Percentiles rank a stretch among this genome's conserved stretches.
These are phyloP conservation scores for Calonectria leucothoes DNA, from an alignment of 2,329 filamentous ascomycete species.

Conservation along the genomic window DNA sequence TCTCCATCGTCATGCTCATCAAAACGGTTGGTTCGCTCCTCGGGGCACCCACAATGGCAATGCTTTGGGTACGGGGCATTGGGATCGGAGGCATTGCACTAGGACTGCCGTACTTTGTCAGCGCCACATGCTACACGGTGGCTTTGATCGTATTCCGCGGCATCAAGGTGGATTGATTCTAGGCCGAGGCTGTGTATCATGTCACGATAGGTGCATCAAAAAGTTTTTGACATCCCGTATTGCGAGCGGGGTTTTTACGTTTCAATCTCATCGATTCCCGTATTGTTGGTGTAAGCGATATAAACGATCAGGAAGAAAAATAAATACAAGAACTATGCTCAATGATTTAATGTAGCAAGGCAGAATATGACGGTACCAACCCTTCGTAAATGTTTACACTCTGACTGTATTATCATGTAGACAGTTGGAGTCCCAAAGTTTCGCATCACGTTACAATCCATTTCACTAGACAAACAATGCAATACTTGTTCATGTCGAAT, in stretches of 20 bases:
- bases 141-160: constrained; percentile 32
- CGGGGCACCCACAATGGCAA: constrained; percentile 60
- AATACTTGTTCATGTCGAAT: neutral
- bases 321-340: neutral
- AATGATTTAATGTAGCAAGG: neutral
- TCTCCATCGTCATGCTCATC: constrained; percentile 63
- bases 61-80: constrained; percentile 60
- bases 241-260: neutral
- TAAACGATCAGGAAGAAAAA: neutral
- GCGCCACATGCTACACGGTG: constrained; percentile 33
- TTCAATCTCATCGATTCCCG: neutral
- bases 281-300: neutral
- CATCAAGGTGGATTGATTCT: constrained; percentile 23
- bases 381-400: neutral
- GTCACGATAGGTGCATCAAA: neutral
- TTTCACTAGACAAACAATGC: neutral
- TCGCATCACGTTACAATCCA: neutral
- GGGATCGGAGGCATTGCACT: constrained; percentile 45
- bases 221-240: neutral
- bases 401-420: neutral
- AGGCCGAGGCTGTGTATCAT: neutral
- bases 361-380: neutral
- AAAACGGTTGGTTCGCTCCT: constrained; percentile 60
- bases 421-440: neutral
- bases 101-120: constrained; percentile 41